Evolutionary conservation across 73 alveolate species (phyloP).

Genomic region (Paramecium primaurelia): DNA sequence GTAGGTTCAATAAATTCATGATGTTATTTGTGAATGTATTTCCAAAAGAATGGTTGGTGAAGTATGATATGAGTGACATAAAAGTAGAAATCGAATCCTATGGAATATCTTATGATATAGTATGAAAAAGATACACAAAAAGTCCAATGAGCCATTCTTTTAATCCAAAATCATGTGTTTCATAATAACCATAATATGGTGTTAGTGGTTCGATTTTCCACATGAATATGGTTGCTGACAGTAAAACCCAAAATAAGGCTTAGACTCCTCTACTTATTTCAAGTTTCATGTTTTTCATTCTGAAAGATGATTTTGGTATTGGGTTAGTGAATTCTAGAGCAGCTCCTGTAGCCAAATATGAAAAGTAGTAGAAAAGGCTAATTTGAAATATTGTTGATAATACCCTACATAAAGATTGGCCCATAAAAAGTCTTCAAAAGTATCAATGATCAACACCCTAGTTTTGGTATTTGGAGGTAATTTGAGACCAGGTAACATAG

Average conservation of each 20-base stretch:
- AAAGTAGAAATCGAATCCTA: constrained; percentile 52
- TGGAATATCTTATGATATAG: neutral
- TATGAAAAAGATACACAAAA: neutral
- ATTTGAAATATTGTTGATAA: neutral
- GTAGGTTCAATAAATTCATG: constrained; percentile 62
- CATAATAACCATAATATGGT: constrained; percentile 59
- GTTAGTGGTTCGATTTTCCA: constrained; percentile 50
- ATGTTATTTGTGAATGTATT: constrained; percentile 41
- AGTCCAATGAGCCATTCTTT: constrained; percentile 51
- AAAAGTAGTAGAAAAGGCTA: constrained; percentile 28
- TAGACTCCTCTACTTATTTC: constrained; percentile 43
- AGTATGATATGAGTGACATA: constrained; percentile 54
- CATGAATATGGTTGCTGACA: constrained; percentile 48
- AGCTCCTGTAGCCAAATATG: constrained; percentile 49
- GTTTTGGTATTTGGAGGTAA: constrained; percentile 20
- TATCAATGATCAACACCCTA: constrained; percentile 44
- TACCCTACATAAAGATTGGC: constrained; percentile 59
- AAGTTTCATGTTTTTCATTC: constrained; percentile 37
- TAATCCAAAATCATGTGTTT: constrained; percentile 47
- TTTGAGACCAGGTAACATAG: constrained; percentile 52
- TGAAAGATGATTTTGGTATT: constrained; percentile 39
- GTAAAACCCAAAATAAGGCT: constrained; percentile 51
- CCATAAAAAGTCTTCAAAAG: constrained; percentile 52
- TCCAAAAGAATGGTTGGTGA: constrained; percentile 61
- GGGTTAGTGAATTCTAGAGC: constrained; percentile 57